phyloP scores from a whole-genome alignment of 768 basidiomycete species.

The Rhodotorula diobovata region DNA sequence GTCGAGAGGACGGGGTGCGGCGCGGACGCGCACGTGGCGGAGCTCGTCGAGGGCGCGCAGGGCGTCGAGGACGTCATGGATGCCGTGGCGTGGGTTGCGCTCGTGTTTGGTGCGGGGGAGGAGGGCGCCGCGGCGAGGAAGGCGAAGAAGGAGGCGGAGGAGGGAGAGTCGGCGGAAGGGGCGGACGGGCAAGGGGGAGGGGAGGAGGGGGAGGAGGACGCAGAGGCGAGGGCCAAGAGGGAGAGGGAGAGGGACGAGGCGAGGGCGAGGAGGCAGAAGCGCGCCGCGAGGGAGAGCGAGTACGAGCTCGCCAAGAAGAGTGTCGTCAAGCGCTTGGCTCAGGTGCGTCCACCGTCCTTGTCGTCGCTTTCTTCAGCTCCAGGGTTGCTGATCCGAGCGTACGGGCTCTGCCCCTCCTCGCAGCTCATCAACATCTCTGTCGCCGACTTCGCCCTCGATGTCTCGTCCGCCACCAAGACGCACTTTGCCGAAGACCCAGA shows the following conservation, averaged over 20 bases:
- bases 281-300: constrained; percentile 74
- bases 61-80: constrained; percentile 86
- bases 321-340: constrained; percentile 68
- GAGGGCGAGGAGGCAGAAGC: constrained; percentile 62
- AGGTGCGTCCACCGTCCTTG: constrained; percentile 53
- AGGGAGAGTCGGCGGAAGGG: constrained; percentile 49
- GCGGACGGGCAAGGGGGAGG: constrained; percentile 54
- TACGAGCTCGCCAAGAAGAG: constrained; percentile 81
- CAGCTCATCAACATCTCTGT: constrained; percentile 81
- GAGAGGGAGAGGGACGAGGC: constrained; percentile 55
- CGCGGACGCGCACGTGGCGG: constrained; percentile 47
- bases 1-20: constrained; percentile 57
- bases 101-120: constrained; percentile 75
- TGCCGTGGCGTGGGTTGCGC: constrained; percentile 79
- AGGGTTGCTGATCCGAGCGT: background rate
- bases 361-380: background rate
- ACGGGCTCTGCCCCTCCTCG: background rate
- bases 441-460: constrained; percentile 79
- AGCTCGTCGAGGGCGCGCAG: constrained; percentile 52
- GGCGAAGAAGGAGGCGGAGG: constrained; percentile 16
- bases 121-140: background rate
- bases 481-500: constrained; percentile 78
- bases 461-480: constrained; percentile 49
- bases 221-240: constrained; percentile 52
- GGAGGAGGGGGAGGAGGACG: constrained; percentile 41